These are phyloP conservation scores for Cadophora sp. DNA, from an alignment of 2,329 filamentous ascomycete species.

Conservation along the genomic window DNA sequence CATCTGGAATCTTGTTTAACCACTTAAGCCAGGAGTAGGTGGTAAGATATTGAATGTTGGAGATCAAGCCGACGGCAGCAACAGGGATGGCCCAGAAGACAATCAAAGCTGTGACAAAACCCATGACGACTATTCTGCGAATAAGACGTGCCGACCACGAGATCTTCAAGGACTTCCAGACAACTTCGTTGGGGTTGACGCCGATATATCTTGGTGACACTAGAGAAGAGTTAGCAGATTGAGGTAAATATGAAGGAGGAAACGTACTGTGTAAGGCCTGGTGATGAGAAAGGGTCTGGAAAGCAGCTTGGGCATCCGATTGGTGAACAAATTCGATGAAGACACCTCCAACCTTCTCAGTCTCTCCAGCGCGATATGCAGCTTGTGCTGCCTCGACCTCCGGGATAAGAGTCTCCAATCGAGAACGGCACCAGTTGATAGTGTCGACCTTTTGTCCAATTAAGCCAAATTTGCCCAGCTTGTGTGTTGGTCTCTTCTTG, in stretches of 20 bases:
- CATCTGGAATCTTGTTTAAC: conserved; percentile 71
- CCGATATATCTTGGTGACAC: conserved; percentile 86
- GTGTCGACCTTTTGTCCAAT: conserved; percentile 92
- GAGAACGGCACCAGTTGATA: conserved; percentile 84
- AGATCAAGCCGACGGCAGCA: conserved; percentile 82
- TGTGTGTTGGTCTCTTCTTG: conserved; percentile 80
- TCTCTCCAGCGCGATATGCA: conserved; percentile 69
- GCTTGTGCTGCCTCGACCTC: conserved; percentile 73
- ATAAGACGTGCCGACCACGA: conserved; percentile 86
- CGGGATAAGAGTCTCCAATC: conserved; percentile 77
- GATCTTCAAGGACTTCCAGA: conserved; percentile 86
- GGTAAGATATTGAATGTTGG: conserved; percentile 78
- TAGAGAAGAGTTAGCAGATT: conserved; percentile 23
- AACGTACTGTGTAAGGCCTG: conserved; percentile 69
- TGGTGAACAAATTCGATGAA: conserved; percentile 91
- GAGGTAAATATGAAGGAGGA: not conserved
- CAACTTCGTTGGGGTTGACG: conserved; percentile 79
- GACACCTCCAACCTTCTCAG: conserved; percentile 66
- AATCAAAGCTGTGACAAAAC: conserved; percentile 78
- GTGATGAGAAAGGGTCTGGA: conserved; percentile 87
- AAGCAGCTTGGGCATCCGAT: conserved; percentile 83
- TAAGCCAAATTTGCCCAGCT: conserved; percentile 69
- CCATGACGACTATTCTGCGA: conserved; percentile 71
- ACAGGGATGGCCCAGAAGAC: conserved; percentile 85
- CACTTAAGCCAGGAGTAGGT: conserved; percentile 74